Conservation (phyloP, 345 rosid genomes). For the Cardamine resedifolia region DNA sequence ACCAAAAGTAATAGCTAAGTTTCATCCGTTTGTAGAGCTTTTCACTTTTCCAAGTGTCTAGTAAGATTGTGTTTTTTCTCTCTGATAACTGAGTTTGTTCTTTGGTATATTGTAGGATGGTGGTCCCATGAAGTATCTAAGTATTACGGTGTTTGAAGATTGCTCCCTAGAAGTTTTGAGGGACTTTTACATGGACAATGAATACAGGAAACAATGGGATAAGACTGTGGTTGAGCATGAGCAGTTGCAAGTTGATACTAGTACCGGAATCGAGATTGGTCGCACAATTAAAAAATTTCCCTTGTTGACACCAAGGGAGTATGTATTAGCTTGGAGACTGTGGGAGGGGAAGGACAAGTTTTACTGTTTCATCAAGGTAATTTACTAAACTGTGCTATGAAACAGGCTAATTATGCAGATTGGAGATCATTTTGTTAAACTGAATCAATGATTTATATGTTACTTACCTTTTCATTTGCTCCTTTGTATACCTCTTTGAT, state of each 20-base stretch:
- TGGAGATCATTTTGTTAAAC: not conserved
- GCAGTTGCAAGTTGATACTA: slow-evolving; percentile 63
- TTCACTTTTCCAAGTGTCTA: not conserved
- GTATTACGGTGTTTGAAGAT: slow-evolving; percentile 69
- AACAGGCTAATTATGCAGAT: not conserved
- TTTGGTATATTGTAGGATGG: slow-evolving; percentile 55
- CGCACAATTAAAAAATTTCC: slow-evolving; percentile 81
- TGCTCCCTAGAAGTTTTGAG: slow-evolving; percentile 61
- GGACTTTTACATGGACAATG: slow-evolving; percentile 91
- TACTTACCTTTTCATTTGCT: not conserved
- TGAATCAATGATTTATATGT: not conserved
- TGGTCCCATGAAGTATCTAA: slow-evolving; percentile 74
- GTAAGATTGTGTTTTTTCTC: not conserved
- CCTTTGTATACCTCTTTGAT: not conserved
- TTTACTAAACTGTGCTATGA: not conserved
- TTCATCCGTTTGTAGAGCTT: not conserved
- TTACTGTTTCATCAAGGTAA: slow-evolving; percentile 86
- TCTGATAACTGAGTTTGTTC: slow-evolving; percentile 9
- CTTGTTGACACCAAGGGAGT: slow-evolving; percentile 80
- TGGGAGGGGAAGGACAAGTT: slow-evolving; percentile 84
- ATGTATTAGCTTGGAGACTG: slow-evolving; percentile 78
- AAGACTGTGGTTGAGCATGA: slow-evolving; percentile 65
- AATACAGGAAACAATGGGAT: slow-evolving; percentile 84
- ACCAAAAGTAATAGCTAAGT: slow-evolving; percentile 48
- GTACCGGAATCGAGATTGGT: slow-evolving; percentile 71